Evolutionary conservation across 2,329 filamentous ascomycete species (phyloP).

Genomic region (Penicillium sp.): DNA sequence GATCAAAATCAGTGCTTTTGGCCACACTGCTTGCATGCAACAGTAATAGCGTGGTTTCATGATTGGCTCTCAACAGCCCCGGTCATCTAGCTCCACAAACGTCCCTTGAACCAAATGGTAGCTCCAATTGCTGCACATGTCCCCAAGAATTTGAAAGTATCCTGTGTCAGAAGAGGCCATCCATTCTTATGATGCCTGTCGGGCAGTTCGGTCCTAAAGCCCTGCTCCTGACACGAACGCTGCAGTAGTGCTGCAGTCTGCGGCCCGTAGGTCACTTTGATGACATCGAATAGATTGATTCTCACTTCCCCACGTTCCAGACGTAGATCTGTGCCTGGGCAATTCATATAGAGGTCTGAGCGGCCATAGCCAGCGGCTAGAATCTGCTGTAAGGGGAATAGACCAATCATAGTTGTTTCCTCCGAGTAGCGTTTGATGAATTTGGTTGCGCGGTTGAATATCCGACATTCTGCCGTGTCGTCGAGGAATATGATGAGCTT

Average conservation of each 20-base stretch:
- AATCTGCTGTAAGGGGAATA: background rate
- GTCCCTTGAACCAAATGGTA: background rate
- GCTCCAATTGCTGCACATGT: background rate
- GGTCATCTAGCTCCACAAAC: background rate
- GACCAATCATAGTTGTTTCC: background rate
- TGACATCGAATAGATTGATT: background rate
- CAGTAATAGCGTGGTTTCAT: background rate
- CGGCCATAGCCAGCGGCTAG: background rate
- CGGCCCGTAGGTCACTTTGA: background rate
- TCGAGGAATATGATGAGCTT: background rate
- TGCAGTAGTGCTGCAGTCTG: background rate
- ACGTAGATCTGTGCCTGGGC: background rate
- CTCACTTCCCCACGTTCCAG: background rate
- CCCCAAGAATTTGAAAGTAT: background rate
- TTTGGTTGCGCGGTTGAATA: background rate
- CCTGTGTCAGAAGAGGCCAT: background rate
- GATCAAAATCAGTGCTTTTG: background rate
- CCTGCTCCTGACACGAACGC: background rate
- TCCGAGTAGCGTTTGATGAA: background rate
- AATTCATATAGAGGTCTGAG: background rate
- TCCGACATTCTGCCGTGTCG: background rate
- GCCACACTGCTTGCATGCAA: background rate
- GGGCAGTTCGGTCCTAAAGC: background rate
- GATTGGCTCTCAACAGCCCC: background rate
- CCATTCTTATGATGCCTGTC: background rate